phyloP scores from a whole-genome alignment of 768 basidiomycete species.

The Trametes villosa region DNA sequence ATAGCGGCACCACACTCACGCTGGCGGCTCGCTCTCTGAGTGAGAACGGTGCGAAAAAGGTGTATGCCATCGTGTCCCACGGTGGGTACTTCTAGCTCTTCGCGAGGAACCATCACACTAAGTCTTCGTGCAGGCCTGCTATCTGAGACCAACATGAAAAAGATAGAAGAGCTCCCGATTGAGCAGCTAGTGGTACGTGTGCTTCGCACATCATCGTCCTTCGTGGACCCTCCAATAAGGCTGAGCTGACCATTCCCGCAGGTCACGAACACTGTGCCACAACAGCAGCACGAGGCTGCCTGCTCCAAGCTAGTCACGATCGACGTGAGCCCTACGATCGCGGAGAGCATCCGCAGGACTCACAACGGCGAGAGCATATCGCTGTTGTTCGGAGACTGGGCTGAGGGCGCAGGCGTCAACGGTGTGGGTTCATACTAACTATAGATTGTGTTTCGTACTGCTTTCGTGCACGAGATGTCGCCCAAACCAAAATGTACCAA shows the following conservation, averaged over 20 bases:
- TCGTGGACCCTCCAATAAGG: neutral
- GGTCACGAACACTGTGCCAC: constrained; percentile 96
- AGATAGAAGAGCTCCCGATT: constrained; percentile 73
- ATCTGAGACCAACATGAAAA: constrained; percentile 72
- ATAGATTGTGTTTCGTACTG: constrained; percentile 16
- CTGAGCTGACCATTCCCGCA: constrained; percentile 33
- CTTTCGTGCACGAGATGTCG: constrained; percentile 17
- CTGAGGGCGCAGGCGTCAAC: constrained; percentile 45
- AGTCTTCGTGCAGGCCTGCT: constrained; percentile 61
- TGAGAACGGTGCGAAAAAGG: constrained; percentile 86
- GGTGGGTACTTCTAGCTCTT: constrained; percentile 50
- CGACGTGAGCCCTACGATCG: constrained; percentile 90
- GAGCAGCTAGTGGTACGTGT: constrained; percentile 81
- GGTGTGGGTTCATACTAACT: constrained; percentile 29
- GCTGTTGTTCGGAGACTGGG: constrained; percentile 84
- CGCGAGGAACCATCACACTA: neutral
- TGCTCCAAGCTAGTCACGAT: constrained; percentile 85
- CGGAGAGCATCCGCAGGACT: constrained; percentile 94
- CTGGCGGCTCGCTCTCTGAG: constrained; percentile 84
- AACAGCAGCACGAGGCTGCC: constrained; percentile 62
- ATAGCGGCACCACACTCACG: constrained; percentile 88
- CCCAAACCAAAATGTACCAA: constrained; percentile 25
- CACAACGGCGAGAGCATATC: constrained; percentile 95
- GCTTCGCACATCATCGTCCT: neutral
- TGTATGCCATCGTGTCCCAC: constrained; percentile 91